Evolutionary conservation across 2,329 filamentous ascomycete species (phyloP).

Genomic region (Aspergillus niger): DNA sequence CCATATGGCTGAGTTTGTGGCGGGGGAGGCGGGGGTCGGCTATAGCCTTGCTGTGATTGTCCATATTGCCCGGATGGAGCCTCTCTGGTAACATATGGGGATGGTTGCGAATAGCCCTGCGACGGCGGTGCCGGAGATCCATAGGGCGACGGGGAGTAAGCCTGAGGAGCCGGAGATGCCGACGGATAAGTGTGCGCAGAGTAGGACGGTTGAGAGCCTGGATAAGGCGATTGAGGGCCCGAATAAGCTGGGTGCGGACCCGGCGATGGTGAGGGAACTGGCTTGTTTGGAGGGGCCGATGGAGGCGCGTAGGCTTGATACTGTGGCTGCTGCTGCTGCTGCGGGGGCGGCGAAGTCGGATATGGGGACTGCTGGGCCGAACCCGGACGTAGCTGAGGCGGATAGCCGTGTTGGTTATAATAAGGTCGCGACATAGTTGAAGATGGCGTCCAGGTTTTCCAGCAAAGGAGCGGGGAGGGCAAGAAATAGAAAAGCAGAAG

Average conservation of each 20-base stretch:
- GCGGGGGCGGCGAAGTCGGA: slow-evolving; percentile 34
- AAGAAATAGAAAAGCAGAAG: slow-evolving; percentile 7
- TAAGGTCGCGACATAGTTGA: slow-evolving; percentile 42
- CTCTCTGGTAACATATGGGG: slow-evolving; percentile 29
- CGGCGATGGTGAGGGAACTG: slow-evolving; percentile 32
- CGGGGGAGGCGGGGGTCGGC: slow-evolving; percentile 45
- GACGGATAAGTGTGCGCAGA: slow-evolving; percentile 1
- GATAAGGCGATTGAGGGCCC: slow-evolving; percentile 21
- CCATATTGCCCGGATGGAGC: slow-evolving; percentile 19
- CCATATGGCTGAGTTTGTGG: slow-evolving; percentile 40
- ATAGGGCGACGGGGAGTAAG: slow-evolving; percentile 45
- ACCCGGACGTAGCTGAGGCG: slow-evolving; percentile 35
- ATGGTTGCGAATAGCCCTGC: slow-evolving; percentile 29
- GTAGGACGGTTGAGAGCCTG: slow-evolving; percentile 23
- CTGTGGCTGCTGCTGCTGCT: slow-evolving; percentile 39
- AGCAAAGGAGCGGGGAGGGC: slow-evolving; percentile 7
- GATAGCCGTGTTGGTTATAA: slow-evolving; percentile 37
- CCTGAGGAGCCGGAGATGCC: slow-evolving; percentile 33
- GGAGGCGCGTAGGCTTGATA: slow-evolving; percentile 41
- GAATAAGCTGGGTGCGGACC: slow-evolving; percentile 7
- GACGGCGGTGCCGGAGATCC: slow-evolving; percentile 31
- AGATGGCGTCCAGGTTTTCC: slow-evolving; percentile 16
- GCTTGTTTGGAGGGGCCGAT: slow-evolving; percentile 33
- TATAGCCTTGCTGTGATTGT: slow-evolving; percentile 40
- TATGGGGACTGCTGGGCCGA: slow-evolving; percentile 38